Evolutionary conservation across 371 early-diverging fungal genomes (phyloP), one percentile per base, ranked within the genome.

Genomic region (Sporodiniella umbellata): DNA sequence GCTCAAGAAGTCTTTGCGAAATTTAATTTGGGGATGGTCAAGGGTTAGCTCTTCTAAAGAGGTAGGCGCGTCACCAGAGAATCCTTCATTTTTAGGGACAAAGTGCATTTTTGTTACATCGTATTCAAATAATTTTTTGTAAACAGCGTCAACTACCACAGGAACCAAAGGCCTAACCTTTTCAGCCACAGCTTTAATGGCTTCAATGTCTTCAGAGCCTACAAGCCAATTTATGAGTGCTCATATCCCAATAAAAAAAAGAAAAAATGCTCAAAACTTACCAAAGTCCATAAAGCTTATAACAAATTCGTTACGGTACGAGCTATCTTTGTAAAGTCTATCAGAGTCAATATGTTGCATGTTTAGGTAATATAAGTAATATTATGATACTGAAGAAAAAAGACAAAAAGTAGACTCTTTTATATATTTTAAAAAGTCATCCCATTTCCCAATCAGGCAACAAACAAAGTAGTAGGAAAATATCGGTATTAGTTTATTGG

Each of bases 81-180:
- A 84, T 1, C 89, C 89, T 48, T 88, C 87, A 30, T 84, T 82
- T 59, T 83, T 81, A 47, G 80, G 78, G 48, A 89, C 68, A 57
- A 83, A 78, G 54, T 66, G 59, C 70, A 77, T 82, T 57, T 72
- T 72, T 51, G 87, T 86, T 28, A 84, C 69, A 54, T 87, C 86
- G 45, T 71, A 87, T 14, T 60, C 48, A 57, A 75, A 78, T 17
- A 90, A 70, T 53, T 83, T 83, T 40, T 38, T 44, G 60, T 87
- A 88, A 54, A 87, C 87, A 15, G 86, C 85, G 46, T 88, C 88
- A 35, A 91, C 93, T 8, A 92, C 84, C 11, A 72, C 79, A 4
- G 91, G 92, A 7, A 88, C 87, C 12, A 91, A 68, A 10, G 88
- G 90, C 7, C 69, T 75, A 26, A 92, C 62, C 4, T 78, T 53